These are phyloP conservation scores for Ogataea glucozyma DNA, from an alignment of 805 yeast species.

Conservation along the genomic window DNA sequence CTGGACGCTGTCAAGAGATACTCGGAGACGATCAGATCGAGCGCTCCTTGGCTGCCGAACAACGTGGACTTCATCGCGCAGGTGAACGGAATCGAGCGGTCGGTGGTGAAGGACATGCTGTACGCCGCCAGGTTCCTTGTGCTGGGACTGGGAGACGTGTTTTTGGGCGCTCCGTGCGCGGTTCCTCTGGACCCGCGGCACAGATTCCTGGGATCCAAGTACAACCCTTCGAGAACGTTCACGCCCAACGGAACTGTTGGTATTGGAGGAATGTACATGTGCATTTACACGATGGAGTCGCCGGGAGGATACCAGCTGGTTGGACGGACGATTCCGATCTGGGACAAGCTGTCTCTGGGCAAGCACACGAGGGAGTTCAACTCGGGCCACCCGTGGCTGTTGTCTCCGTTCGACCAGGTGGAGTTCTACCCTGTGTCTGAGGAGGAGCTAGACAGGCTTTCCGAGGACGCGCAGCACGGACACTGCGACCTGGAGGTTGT, in stretches of 20 bases:
- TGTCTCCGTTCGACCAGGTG: slow-evolving; percentile 90
- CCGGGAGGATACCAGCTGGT: slow-evolving; percentile 98
- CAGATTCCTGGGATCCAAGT: slow-evolving; percentile 86
- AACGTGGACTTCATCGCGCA: slow-evolving; percentile 93
- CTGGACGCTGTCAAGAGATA: slow-evolving; percentile 88
- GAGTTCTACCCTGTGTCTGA: slow-evolving; percentile 93
- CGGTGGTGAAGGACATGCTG: slow-evolving; percentile 77
- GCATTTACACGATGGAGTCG: slow-evolving; percentile 96
- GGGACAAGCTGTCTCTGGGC: slow-evolving; percentile 91
- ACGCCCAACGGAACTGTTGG: slow-evolving; percentile 98
- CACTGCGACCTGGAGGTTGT: slow-evolving; percentile 71
- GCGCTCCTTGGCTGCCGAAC: slow-evolving; percentile 98
- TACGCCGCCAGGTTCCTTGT: slow-evolving; percentile 91
- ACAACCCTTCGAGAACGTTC: slow-evolving; percentile 93
- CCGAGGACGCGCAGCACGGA: slow-evolving; percentile 80
- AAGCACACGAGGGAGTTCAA: slow-evolving; percentile 50
- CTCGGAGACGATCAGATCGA: slow-evolving; percentile 87
- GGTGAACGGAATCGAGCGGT: slow-evolving; percentile 78
- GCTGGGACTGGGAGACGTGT: slow-evolving; percentile 94
- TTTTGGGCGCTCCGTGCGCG: slow-evolving; percentile 98
- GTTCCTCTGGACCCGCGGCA: slow-evolving; percentile 98
- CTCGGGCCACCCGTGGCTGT: slow-evolving; percentile 76
- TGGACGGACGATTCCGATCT: slow-evolving; percentile 95
- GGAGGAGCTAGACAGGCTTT: slow-evolving; percentile 68
- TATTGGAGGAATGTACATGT: slow-evolving; percentile 98